phyloP scores from a whole-genome alignment of 2,329 filamentous ascomycete species.

The Fusarium metavorans region DNA sequence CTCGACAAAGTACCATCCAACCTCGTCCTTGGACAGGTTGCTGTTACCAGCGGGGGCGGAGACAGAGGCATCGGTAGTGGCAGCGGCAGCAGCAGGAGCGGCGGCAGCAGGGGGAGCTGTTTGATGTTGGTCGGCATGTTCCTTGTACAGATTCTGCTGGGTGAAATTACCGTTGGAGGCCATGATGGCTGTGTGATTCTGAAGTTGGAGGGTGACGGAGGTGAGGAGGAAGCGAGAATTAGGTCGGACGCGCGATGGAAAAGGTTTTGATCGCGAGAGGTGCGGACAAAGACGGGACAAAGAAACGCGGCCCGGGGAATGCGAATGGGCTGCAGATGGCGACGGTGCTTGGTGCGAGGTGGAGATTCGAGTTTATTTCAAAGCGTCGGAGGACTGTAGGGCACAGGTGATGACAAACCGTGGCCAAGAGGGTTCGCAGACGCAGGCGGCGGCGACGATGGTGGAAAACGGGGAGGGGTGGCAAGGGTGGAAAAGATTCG shows the following conservation, averaged over 20 bases:
- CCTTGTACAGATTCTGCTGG: slow-evolving; percentile 59
- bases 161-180: slow-evolving; percentile 68
- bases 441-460: slow-evolving; percentile 34
- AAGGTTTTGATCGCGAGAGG: slow-evolving; percentile 33
- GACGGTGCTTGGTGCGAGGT: slow-evolving; percentile 29
- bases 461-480: slow-evolving; percentile 40
- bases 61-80: slow-evolving; percentile 46
- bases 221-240: slow-evolving; percentile 34
- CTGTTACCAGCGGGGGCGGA: slow-evolving; percentile 52
- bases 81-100: slow-evolving; percentile 43
- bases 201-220: slow-evolving; percentile 20
- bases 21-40: slow-evolving; percentile 85
- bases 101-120: slow-evolving; percentile 50
- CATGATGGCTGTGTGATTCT: slow-evolving; percentile 55
- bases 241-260: slow-evolving; percentile 33
- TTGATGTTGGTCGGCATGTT: slow-evolving; percentile 53
- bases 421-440: slow-evolving; percentile 37
- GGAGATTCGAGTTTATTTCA: slow-evolving; percentile 14
- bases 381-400: slow-evolving; percentile 28
- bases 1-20: slow-evolving; percentile 99
- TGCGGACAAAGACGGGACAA: slow-evolving; percentile 16
- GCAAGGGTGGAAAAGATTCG: slow-evolving; percentile 28
- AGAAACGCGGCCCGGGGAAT: slow-evolving; percentile 8
- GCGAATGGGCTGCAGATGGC: slow-evolving; percentile 22
- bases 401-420: slow-evolving; percentile 41